These are phyloP conservation scores for Eucalyptus victrix DNA, from an alignment of 345 rosid species.

Conservation along the genomic window DNA sequence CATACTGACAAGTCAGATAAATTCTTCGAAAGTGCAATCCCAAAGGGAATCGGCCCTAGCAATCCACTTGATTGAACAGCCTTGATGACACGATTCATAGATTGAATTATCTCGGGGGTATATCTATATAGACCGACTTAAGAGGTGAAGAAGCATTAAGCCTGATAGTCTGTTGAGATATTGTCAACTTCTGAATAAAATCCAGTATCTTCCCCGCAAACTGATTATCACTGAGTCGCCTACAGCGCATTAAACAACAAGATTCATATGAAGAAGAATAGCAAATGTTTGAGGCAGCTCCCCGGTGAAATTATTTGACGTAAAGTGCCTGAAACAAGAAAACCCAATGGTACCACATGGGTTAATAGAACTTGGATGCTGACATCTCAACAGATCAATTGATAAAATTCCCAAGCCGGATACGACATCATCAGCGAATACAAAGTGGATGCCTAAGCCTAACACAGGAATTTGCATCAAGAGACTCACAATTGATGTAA, in stretches of 20 bases:
- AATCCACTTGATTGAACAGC: not conserved
- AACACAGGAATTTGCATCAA: not conserved
- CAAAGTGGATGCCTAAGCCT: too few relatives aligned
- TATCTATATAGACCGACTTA: not conserved
- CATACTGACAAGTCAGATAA: not conserved
- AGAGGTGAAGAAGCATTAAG: not conserved
- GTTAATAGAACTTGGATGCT: not conserved
- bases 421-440: not conserved
- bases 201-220: constrained; percentile 4
- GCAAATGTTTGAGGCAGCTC: constrained; percentile 5
- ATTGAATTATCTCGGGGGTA: not conserved
- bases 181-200: constrained; percentile 3
- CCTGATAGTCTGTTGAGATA: not conserved
- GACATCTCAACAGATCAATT: not conserved
- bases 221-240: constrained; percentile 2
- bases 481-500: not conserved
- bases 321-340: not conserved
- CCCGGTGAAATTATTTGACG: constrained; percentile 7
- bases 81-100: not conserved
- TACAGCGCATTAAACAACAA: not conserved
- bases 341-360: not conserved
- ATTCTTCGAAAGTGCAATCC: not conserved
- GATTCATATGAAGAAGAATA: not conserved
- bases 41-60: not conserved
- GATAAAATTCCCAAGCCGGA: not conserved